Evolutionary conservation across 768 basidiomycete genomes (phyloP), one percentile per base, ranked within the genome.

Genomic region (Mycena venus): DNA sequence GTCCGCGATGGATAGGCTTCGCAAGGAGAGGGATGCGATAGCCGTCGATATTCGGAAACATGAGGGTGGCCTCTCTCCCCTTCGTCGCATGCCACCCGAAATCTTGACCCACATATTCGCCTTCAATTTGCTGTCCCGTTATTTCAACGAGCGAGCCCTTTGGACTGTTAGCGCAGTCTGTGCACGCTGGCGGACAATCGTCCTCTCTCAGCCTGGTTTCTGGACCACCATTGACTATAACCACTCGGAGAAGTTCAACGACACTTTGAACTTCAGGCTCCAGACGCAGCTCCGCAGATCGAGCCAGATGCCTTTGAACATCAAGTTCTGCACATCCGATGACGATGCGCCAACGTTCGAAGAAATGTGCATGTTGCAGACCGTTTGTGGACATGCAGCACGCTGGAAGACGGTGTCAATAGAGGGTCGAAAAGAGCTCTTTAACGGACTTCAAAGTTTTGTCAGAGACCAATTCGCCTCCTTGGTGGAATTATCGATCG

Each of bases 21-120:
- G 11, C 27, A 1, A 34, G 62, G 62, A 58, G 19, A 40, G 51
- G 2, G 27, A 49, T 4, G 56, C 21, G 3, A 12, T 72, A 17
- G 40, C 29, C 3, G 15, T 29, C 25, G 32, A 49, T 25, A 49
- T 72, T n/a, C 23, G 15, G 34, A 38, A 17, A 25, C 64, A 66
- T 44, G 21, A 59, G 34, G 42, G 42, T 1, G n/a, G 15, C 15
- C 29, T 72, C 32, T 72, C 70, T n/a, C 42, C 56, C 11, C 70
- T 72, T 27, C 70, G 70, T 3, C 55, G 32, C 42, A 42, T 72
- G 47, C 71, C 71, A 3, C 34, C 56, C 3, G 71, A 72, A 12
- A 49, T 61, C n/a, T 27, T 72, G 9, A 53, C 64, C n/a, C 34
- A 23, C 47, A 61, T 72, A 21, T 72, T 72, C 58, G 3, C 36